Evolutionary conservation across 73 alveolate species (phyloP), one percentile per base, ranked within the genome.

Genomic region (Uronychia setigera): DNA sequence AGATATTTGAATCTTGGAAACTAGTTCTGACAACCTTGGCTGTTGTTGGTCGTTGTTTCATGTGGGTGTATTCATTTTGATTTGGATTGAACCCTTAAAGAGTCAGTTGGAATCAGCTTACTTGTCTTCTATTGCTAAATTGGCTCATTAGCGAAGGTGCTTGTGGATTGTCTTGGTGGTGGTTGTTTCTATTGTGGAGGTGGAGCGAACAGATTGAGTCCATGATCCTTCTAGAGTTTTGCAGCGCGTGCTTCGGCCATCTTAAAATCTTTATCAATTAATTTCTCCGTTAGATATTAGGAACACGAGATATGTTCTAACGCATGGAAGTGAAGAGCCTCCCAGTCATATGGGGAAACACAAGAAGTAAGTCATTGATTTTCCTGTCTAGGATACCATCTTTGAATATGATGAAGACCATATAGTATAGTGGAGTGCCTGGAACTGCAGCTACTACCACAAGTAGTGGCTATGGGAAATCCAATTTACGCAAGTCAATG

Each of bases 1-100:
- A 85, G 29, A 85, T 85, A 31, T 85, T 85, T 1, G 92, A 85
- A 32, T 85, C 92, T 78, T 85, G 77, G 77, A 75, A 85, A 32
- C 84, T 58, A 13, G 92, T 81, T 77, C 92, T 77, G 29, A 33
- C 27, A 5, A 85, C 87, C 30, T 85, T 58, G n/a, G 87, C 60
- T 67, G 9, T 5, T 19, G 19, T 19, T 11, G 67, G 67, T 19
- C 67, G 5, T 46, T 46, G n/a, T 46, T 19, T 46, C n/a, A 46
- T 11, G 5, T 46, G 67, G n/a, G 5, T 46, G 19, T 46, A 46
- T 5, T 46, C 67, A 11, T 19, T 19, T 46, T 46, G 67, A 19
- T 46, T 19, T 46, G 67, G n/a, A 46, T 46, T 19, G 19, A 46
- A 46, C 19, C 67, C 67, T 46, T n/a, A n/a, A n/a, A 46, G 67